phyloP scores from a whole-genome alignment of 2,329 filamentous ascomycete species.

The Hypoxylon sp. region DNA sequence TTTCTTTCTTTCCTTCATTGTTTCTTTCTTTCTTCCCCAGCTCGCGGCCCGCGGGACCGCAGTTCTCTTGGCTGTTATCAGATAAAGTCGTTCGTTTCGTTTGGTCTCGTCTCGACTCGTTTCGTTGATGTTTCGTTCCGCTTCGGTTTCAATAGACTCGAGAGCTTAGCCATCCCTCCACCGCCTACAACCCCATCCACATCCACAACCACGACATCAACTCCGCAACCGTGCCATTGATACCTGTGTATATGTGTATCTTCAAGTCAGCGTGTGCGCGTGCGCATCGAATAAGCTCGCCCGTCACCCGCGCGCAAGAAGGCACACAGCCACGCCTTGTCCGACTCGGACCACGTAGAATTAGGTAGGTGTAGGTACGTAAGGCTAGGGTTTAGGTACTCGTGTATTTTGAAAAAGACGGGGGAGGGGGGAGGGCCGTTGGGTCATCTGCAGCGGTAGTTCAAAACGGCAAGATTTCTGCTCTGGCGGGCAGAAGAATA shows the following conservation, averaged over 20 bases:
- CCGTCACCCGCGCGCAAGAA: slow-evolving; percentile 38
- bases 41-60: no score
- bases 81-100: neutral
- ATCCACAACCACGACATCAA: neutral
- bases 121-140: neutral
- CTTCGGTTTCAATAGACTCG: neutral
- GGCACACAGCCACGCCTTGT: slow-evolving; percentile 27
- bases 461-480: neutral
- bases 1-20: no score
- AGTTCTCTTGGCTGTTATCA: neutral
- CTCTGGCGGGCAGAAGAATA: slow-evolving; percentile 2
- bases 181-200: no score
- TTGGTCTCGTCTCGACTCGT: neutral
- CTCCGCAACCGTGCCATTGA: no score
- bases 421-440: neutral
- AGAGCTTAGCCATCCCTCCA: neutral
- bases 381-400: neutral
- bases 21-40: neutral
- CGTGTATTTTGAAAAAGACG: no score
- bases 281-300: slow-evolving; percentile 37
- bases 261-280: slow-evolving; percentile 12
- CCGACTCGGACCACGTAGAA: slow-evolving; percentile 23
- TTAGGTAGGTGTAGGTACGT: slow-evolving; percentile 6
- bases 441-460: slow-evolving; percentile 4
- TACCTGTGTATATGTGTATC: neutral